Evolutionary conservation across 176 grass and related monocot genomes (phyloP).

Genomic region (Musa itinerans): DNA sequence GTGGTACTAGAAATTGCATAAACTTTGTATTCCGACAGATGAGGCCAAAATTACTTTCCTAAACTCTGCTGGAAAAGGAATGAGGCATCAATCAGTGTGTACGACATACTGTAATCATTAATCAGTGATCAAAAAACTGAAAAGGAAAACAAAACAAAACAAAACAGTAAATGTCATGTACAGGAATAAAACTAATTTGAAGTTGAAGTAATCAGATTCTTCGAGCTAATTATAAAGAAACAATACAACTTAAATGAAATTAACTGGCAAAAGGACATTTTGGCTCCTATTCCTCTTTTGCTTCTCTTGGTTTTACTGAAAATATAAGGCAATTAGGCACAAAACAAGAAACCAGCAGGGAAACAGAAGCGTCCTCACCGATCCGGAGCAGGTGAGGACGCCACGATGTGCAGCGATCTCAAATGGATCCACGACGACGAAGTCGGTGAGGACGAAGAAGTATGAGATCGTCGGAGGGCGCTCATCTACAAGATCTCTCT

Average conservation of each 20-base stretch:
- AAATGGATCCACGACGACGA: constrained; percentile 18
- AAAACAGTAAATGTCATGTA: too few species aligned
- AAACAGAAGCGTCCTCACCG: constrained; percentile 1
- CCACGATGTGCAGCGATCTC: constrained; percentile 22
- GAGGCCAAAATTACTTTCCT: too few species aligned
- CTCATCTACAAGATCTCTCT: constrained; percentile 1
- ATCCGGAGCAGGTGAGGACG: constrained; percentile 17
- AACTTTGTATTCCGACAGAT: too few species aligned
- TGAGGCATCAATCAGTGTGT: too few species aligned
- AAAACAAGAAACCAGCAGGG: not conserved
- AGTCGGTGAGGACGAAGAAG: constrained; percentile 3
- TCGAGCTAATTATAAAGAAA: not conserved
- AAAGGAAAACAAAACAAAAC: too few species aligned
- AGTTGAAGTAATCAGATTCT: not conserved
- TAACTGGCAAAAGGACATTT: not conserved
- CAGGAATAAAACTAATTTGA: too few species aligned
- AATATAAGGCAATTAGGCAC: not conserved
- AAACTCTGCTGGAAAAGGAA: too few species aligned
- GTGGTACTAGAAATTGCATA: not conserved
- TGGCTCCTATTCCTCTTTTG: not conserved
- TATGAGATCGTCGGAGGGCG: constrained; percentile 6
- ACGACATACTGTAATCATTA: too few species aligned
- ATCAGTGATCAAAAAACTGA: too few species aligned
- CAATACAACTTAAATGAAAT: not conserved
- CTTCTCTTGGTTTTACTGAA: not conserved